Base-by-base conservation (phyloP, 2,329 filamentous ascomycete genomes). In the Microascus cirrosus region DNA sequence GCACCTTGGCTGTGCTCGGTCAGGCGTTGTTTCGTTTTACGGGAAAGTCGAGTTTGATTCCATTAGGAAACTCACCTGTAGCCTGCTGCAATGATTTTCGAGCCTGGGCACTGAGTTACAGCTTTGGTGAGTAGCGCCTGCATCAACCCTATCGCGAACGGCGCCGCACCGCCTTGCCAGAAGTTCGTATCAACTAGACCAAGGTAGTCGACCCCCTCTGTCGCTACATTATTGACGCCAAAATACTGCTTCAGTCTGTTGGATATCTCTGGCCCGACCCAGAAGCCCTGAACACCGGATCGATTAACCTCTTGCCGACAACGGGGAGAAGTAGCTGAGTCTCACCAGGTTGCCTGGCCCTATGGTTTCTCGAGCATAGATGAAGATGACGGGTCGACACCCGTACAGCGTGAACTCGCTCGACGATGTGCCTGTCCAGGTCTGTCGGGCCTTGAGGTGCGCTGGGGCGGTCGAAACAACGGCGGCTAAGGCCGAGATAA, bases 11-110 rank as follows among this genome's bases (percentile, higher is more conserved):
- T 53, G 48, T 51, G 15, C 20, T 25, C 6, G 6, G 20, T 24
- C 24, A 24, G 60, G 74, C 74, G 59, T 6, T 20, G 32, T 62
- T 65, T 12, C 36, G 6, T 42, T 42, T 13, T 4, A 15, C 36
- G 36, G 13, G 35, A 8, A 42, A n/a, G 18, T 13, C 13, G 10
- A 7, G 12, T 42, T n/a, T 12, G 36, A n/a, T 13, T 4, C 3
- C 18, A 12, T 12, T 3, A 13, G 36, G 15, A 22, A 51, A 4
- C 45, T 51, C 45, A 51, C 52, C 56, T 72, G 62, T 74, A 75
- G 5, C 72, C 73, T 20, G 70, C 70, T 18, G 68, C 66, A 18
- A 74, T 67, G 51, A 75, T 62, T 15, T 65, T 65, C 5, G 70
- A 69, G 59, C 65, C 59, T 6, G 71, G 70, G 61, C 73, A 74